Evolutionary conservation across 257 asterid species (phyloP), one percentile per base, ranked within the genome.

Genomic region (Solanum tacnaense): DNA sequence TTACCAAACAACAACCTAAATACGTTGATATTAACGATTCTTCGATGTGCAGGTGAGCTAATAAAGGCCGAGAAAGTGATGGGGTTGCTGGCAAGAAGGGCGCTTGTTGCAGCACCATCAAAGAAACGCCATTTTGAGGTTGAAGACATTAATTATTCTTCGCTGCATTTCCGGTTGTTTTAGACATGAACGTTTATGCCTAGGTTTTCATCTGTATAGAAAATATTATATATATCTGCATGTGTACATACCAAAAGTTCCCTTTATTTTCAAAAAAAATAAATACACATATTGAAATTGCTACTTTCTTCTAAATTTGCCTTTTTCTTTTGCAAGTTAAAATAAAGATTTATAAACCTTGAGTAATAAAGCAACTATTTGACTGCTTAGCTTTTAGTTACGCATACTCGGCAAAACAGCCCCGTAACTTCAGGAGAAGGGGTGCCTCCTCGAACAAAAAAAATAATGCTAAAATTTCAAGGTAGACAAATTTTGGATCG

Each of bases 11-110:
- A 62, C 13, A 13, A 36, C 6, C 60, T 49, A 49, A 49, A 49
- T 44, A 44, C 52, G 12, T 18, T 56, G n/a, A 78, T 87, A 68
- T 52, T 16, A 31, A 44, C 58, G 13, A 29, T 38, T 13, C 7
- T 68, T 87, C 25, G 39, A 18, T 89, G 81, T 87, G 86, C 87
- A 93, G 98, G 92, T 78, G 90, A 89, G 72, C 13, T 35, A 27
- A 39, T 35, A 68, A 39, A 83, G 39, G 21, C 15, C 31, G 38
- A 39, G 9, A 78, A 72, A 13, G 38, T 35, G 32, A 41, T 87
- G 87, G 83, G 84, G 25, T 75, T 88, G 84, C 67, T 93, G 87
- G 91, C 96, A 29, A 92, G 98, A 91, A 92, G 92, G 89, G 96
- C 94, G 38, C 96, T 95, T 79, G 93, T 87, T 34, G 88, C 86